phyloP scores from a whole-genome alignment of 352 stramenopile species.

The Pythium plurisporium region DNA sequence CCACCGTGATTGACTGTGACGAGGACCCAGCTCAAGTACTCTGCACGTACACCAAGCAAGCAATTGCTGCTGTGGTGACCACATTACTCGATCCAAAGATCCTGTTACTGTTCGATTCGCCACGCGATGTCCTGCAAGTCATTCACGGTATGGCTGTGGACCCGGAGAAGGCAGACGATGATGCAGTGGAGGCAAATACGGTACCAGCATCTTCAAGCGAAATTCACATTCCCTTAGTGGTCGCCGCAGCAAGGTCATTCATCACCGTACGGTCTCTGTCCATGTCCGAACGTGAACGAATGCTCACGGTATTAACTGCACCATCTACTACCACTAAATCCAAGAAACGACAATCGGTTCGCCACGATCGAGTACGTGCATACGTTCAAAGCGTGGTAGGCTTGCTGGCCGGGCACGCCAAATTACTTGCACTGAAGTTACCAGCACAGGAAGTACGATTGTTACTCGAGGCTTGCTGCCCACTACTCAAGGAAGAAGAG shows the following conservation, averaged over 20 bases:
- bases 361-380: constrained; percentile 40
- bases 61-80: constrained; percentile 1
- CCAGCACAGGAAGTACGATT: background rate
- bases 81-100: constrained; percentile 37
- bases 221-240: background rate
- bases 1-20: constrained; percentile 1
- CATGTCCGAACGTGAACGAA: background rate
- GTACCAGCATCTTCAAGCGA: background rate
- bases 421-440: background rate
- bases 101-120: constrained; percentile 54
- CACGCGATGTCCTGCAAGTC: constrained; percentile 38
- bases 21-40: background rate
- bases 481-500: constrained; percentile 72
- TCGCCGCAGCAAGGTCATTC: background rate
- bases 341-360: constrained; percentile 44
- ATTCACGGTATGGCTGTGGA: constrained; percentile 21
- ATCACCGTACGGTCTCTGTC: constrained; percentile 11
- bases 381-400: constrained; percentile 36
- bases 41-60: constrained; percentile 1
- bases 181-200: background rate
- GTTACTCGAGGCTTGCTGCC: constrained; percentile 29
- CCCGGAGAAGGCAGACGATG: background rate
- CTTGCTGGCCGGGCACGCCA: background rate
- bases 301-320: background rate
- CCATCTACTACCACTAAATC: background rate